These are phyloP conservation scores for Westerdykella aurantiaca DNA, from an alignment of 2,329 filamentous ascomycete species.

Conservation along the genomic window DNA sequence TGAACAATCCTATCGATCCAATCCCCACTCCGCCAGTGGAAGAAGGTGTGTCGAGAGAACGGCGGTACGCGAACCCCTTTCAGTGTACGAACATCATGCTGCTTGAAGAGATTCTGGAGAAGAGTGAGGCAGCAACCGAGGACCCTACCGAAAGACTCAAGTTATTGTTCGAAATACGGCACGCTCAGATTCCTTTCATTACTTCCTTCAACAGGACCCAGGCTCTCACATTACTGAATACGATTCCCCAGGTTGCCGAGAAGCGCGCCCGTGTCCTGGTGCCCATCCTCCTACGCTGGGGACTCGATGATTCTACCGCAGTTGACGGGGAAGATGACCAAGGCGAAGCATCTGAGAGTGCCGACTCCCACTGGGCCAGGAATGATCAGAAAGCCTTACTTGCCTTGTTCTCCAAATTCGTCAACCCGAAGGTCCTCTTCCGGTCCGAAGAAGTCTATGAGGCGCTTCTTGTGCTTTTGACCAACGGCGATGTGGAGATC, in stretches of 20 bases:
- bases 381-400: conserved; percentile 81
- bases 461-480: conserved; percentile 67
- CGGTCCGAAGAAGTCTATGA: conserved; percentile 69
- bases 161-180: conserved; percentile 58
- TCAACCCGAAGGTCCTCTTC: conserved; percentile 79
- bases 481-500: conserved; percentile 84
- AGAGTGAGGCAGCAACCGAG: conserved; percentile 12
- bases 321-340: conserved; percentile 12
- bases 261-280: conserved; percentile 79
- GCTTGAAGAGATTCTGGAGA: conserved; percentile 37
- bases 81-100: conserved; percentile 69
- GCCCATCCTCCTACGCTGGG: conserved; percentile 80
- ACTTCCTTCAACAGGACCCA: conserved; percentile 62
- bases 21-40: conserved; percentile 10
- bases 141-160: conserved; percentile 51
- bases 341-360: conserved; percentile 5
- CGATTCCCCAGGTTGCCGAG: conserved; percentile 72
- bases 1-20: conserved; percentile 35
- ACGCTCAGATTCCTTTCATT: conserved; percentile 49
- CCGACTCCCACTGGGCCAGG: conserved; percentile 54
- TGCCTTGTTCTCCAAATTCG: conserved; percentile 74
- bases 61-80: conserved; percentile 60
- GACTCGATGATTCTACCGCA: conserved; percentile 25
- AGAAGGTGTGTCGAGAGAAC: background rate
- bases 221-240: conserved; percentile 71